A percentile compares a stretch with the other conserved stretches of the same genome.
These are phyloP conservation scores for Jamesozyma rosinii DNA, from an alignment of 805 yeast genomes.

Conservation along the genomic window DNA sequence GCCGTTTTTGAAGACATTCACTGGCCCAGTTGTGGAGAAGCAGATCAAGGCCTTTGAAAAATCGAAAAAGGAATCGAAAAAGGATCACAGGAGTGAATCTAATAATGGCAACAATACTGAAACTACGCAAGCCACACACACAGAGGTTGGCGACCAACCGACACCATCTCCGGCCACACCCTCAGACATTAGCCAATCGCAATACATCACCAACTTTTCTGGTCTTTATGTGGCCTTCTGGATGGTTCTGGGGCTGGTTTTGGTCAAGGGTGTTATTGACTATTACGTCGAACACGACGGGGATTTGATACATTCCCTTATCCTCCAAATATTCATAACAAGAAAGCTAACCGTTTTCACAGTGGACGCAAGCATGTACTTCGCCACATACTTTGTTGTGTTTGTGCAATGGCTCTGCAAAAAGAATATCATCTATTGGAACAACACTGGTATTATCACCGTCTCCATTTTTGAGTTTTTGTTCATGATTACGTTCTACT, in stretches of 20 bases:
- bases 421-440: slow-evolving; percentile 47
- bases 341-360: slow-evolving; percentile 58
- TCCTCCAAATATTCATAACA: slow-evolving; percentile 46
- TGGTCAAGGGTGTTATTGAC: slow-evolving; percentile 45
- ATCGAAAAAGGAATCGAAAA: slow-evolving; percentile 5
- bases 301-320: slow-evolving; percentile 35
- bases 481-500: slow-evolving; percentile 42
- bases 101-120: neutral
- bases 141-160: neutral
- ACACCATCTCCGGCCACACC: neutral
- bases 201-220: slow-evolving; percentile 35
- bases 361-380: slow-evolving; percentile 67
- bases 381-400: slow-evolving; percentile 52
- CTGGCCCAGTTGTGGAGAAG: slow-evolving; percentile 26
- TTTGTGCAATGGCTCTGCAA: slow-evolving; percentile 48
- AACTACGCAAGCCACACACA: neutral
- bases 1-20: slow-evolving; percentile 26
- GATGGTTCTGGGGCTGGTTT: slow-evolving; percentile 52
- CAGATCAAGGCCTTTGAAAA: slow-evolving; percentile 15
- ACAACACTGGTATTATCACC: slow-evolving; percentile 48
- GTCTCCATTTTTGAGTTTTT: slow-evolving; percentile 48
- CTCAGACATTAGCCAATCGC: neutral
- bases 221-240: slow-evolving; percentile 80
- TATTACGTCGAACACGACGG: slow-evolving; percentile 41
- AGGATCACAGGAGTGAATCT: neutral